Evolutionary conservation across 1,284 basidiomycete species (phyloP), one percentile per base, ranked within the genome.

Genomic region (Heterobasidion occidentale): DNA sequence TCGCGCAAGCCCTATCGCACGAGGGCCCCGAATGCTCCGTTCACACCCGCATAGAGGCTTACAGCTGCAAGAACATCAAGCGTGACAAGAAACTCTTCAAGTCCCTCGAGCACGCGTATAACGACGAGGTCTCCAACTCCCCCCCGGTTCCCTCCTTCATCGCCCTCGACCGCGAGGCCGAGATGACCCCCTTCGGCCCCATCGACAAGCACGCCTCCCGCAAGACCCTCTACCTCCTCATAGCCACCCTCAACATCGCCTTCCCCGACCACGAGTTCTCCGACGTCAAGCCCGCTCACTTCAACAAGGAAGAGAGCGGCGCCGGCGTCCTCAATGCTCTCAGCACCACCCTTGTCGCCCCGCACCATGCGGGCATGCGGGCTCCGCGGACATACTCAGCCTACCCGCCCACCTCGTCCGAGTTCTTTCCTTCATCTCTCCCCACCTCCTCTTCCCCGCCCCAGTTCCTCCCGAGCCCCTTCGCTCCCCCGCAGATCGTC

Each of bases 181-280:
- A 88, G 67, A 80, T 83, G 68, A 90, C 88, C 46, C 87, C 88
- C 0, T 90, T 90, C 61, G 88, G 88, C 9, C 84, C 86, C 50
- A 84, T 90, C 65, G 81, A 84, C 74, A 81, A 86, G 63, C 85
- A 85, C 55, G 75, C 81, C 42, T 87, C 90, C 38, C 79, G 93
- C 65, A 95, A 94, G 80, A 93, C 90, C 2, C 83, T 95, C 53
- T 94, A 92, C 76, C 83, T 97, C 55, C 88, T 99, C 67, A 98
- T 99, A 64, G 90, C 94, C 14, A 95, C 94, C 3, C 88, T 99
- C 66, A 99, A 99, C 74, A 85, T 93, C 64, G 95, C 96, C 3
- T 99, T 97, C 69, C 95, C 95, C 0, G 96, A 98, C 78, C 86
- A 98, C 73, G 95, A 98, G 68, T 99, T 99, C 74, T 92, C 91